Evolutionary conservation across 2,329 filamentous ascomycete species (phyloP), one percentile per base, ranked within the genome.

Genomic region (Aureobasidium sp.): DNA sequence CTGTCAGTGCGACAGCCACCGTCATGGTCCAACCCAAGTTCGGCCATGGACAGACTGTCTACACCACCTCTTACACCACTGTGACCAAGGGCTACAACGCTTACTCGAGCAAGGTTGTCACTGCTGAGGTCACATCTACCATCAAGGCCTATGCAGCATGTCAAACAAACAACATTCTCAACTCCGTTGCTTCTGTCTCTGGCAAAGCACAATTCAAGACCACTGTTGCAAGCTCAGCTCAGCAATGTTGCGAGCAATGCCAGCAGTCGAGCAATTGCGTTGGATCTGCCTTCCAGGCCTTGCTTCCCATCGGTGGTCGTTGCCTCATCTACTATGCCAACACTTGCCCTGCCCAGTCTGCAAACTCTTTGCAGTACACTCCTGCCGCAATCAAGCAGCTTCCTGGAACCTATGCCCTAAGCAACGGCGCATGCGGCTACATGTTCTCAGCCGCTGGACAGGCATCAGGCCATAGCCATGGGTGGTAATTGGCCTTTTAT

Each of bases 201-300:
- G 57, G 47, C 17, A 57, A 64, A 9, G 53, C 63, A 27, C 48
- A 37, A 36, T 63, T 39, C 42, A 59, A 64, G 44, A 52, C 58
- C 48, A 62, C 61, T 12, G 34, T 57, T 20, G 60, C 61, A 39
- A 29, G 50, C n/a, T 56, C 52, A 1, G 55, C 53, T 15, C 46
- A 64, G 29, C 53, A 64, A 27, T 64, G 63, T 23, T 64, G 63
- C 51, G 61, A 55, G 20, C 61, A 64, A 44, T 64, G 63, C 29
- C 60, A 63, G 17, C 52, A 62, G 51, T 44, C 57, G 10, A 50
- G n/a, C 36, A 42, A 51, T 46, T 60, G 57, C 27, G 26, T 60
- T 20, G 57, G 57, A 32, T 60, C 57, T 23, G 57, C 57, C 17
- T 60, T 32, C 57, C 57, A 60, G 26, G 57, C 42, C 34, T 10